Evolutionary conservation across 2,329 filamentous ascomycete species (phyloP).

Genomic region (Lasiodiplodia citricola): DNA sequence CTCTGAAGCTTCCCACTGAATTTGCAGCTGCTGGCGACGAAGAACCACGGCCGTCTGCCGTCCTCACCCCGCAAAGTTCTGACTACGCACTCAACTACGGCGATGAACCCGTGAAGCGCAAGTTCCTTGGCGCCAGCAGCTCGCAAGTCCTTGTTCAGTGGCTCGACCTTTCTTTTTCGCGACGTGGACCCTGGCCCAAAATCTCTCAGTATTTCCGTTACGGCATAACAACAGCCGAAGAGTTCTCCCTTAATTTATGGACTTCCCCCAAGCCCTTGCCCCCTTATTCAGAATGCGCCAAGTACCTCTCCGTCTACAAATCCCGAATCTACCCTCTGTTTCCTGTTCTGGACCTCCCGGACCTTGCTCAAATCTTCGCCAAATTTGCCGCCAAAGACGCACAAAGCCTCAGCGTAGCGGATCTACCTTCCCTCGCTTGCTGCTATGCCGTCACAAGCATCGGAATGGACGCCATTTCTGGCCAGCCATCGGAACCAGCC

Average conservation of each 20-base stretch:
- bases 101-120: constrained; percentile 20
- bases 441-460: not conserved
- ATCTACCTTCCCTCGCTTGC: not conserved
- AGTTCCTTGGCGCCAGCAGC: constrained; percentile 29
- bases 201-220: constrained; percentile 16
- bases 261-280: not conserved
- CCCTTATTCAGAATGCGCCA: constrained; percentile 1
- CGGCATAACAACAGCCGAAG: constrained; percentile 9
- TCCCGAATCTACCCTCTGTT: constrained; percentile 7
- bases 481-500: not conserved
- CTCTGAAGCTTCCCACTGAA: constrained; percentile 6
- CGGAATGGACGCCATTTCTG: constrained; percentile 11
- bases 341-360: not conserved
- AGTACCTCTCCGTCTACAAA: not conserved
- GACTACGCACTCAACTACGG: constrained; percentile 9
- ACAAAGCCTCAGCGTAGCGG: not conserved
- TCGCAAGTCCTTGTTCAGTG: constrained; percentile 28
- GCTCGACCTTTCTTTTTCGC: constrained; percentile 26
- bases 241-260: constrained; percentile 1
- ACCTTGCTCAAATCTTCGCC: not conserved
- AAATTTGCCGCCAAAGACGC: not conserved
- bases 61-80: not conserved
- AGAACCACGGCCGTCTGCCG: not conserved
- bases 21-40: not conserved
- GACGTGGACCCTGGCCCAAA: constrained; percentile 14